Evolutionary conservation across 768 basidiomycete species (phyloP).

Genomic region (Sporobolomyces phaffii): DNA sequence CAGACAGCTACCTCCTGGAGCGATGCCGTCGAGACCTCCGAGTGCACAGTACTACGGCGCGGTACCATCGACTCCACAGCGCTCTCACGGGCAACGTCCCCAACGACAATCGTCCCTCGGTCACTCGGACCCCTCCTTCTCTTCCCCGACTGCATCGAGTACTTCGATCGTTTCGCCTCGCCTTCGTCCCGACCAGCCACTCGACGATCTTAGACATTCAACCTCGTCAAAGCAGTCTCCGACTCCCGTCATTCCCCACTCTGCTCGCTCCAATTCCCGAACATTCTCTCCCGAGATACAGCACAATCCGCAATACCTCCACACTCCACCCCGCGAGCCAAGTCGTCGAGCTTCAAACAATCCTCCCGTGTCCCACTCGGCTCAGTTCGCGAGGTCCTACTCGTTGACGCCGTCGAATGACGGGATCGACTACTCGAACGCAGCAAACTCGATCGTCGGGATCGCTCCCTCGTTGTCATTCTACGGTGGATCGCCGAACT

Average conservation of each 20-base stretch:
- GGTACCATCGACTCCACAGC: neutral
- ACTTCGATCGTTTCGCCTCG: neutral
- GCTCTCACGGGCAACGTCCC: neutral
- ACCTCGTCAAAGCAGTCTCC: too few relatives aligned
- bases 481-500: neutral
- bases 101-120: slow-evolving; percentile 1
- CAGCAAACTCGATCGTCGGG: neutral
- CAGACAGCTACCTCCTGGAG: slow-evolving; percentile 1
- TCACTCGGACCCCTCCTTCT: neutral
- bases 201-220: slow-evolving; percentile 1
- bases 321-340: slow-evolving; percentile 1
- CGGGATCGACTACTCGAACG: neutral
- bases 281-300: too few relatives aligned
- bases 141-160: neutral
- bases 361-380: neutral
- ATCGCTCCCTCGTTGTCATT: slow-evolving; percentile 12
- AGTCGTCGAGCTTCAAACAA: neutral
- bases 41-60: neutral
- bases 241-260: too few relatives aligned
- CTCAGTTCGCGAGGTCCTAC: neutral
- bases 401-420: neutral
- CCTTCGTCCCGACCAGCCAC: neutral
- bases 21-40: neutral
- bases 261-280: too few relatives aligned
- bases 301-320: neutral